Conservation (phyloP, 345 rosid species). For the Triadica sebifera region DNA sequence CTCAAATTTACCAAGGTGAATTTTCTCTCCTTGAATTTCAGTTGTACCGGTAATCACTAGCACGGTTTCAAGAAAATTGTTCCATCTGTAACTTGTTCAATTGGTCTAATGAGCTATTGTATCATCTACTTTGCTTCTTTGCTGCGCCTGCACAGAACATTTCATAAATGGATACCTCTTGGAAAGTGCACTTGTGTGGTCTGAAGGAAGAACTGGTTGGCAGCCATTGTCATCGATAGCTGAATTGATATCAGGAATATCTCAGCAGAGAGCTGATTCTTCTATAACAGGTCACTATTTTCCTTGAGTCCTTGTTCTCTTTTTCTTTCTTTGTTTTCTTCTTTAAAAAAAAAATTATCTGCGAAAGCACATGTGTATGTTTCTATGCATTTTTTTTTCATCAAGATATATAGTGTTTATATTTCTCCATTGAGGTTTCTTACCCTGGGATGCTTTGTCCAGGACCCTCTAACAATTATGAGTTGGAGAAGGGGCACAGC, state of each 20-base stretch:
- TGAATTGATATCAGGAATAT: slow-evolving; percentile 48
- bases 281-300: slow-evolving; percentile 41
- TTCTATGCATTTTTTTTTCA: neutral
- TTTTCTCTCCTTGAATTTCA: slow-evolving; percentile 23
- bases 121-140: slow-evolving; percentile 43
- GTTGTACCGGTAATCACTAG: slow-evolving; percentile 26
- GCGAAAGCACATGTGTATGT: neutral
- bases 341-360: neutral
- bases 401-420: neutral
- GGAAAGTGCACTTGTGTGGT: slow-evolving; percentile 75
- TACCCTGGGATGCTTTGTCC: slow-evolving; percentile 14
- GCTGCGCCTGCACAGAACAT: slow-evolving; percentile 74
- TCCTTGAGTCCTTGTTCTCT: neutral
- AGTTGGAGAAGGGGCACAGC: slow-evolving; percentile 10
- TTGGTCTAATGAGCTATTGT: slow-evolving; percentile 47
- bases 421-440: slow-evolving; percentile 10
- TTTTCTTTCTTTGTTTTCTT: neutral
- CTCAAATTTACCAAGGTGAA: slow-evolving; percentile 28
- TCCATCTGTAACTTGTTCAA: slow-evolving; percentile 41
- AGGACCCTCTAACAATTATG: slow-evolving; percentile 15
- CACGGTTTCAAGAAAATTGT: slow-evolving; percentile 43
- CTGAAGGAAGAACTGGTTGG: slow-evolving; percentile 84
- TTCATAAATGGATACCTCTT: slow-evolving; percentile 67
- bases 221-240: slow-evolving; percentile 72
- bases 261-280: slow-evolving; percentile 31